phyloP scores from a whole-genome alignment of 345 rosid species.

The Eucalyptus grandis region DNA sequence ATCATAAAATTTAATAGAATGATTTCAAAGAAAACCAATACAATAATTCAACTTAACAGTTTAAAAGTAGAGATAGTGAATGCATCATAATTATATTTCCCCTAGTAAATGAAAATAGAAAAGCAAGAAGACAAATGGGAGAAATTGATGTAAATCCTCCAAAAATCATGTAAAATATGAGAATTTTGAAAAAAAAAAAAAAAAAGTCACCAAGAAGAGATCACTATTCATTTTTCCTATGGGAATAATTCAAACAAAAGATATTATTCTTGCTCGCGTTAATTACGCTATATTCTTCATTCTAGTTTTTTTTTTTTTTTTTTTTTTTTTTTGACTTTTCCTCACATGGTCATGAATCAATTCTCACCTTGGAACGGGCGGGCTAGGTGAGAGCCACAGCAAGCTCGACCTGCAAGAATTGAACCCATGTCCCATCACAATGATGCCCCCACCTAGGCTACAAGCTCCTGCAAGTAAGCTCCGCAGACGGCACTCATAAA shows the following conservation, averaged over 20 bases:
- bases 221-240: not conserved
- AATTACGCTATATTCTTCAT: no score
- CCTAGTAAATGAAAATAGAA: not conserved
- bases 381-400: not conserved
- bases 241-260: not conserved
- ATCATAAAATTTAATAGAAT: no score
- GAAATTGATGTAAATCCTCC: not conserved
- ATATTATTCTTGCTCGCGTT: not conserved
- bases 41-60: no score
- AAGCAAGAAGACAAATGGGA: not conserved
- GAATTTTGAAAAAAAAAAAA: not conserved
- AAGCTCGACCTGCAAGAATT: not conserved
- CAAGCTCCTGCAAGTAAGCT: constrained; percentile 2
- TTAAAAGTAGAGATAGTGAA: no score
- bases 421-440: not conserved
- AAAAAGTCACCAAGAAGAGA: not conserved
- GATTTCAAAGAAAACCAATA: no score
- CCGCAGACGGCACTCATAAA: not conserved
- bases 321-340: no score
- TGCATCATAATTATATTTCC: not conserved
- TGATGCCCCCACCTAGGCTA: constrained; percentile 3
- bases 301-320: no score
- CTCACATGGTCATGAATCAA: not conserved
- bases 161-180: not conserved
- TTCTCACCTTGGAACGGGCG: constrained; percentile 24